Evolutionary conservation across 2,329 filamentous ascomycete species (phyloP).

Genomic region (Penicillium sp.): DNA sequence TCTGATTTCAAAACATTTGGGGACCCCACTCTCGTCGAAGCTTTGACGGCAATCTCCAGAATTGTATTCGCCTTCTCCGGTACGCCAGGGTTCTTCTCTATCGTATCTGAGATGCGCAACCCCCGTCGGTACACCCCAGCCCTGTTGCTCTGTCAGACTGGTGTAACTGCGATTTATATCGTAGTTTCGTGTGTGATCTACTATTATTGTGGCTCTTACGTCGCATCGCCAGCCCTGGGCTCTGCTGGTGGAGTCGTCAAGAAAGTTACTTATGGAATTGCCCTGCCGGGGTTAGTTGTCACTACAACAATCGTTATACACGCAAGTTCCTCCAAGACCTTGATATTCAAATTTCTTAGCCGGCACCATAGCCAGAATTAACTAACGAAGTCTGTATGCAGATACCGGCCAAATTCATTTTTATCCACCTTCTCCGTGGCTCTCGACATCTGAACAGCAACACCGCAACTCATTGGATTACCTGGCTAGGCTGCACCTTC

Average conservation of each 20-base stretch:
- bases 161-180: conserved; percentile 35
- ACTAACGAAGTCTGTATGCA: not conserved
- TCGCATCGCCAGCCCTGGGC: conserved; percentile 46
- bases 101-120: conserved; percentile 41
- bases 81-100: conserved; percentile 33
- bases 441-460: conserved; percentile 17
- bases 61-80: conserved; percentile 21
- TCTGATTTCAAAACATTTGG: conserved; percentile 20
- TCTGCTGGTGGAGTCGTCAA: conserved; percentile 43
- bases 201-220: conserved; percentile 44
- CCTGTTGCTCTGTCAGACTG: conserved; percentile 32
- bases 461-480: conserved; percentile 16
- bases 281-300: conserved; percentile 27
- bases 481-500: conserved; percentile 22
- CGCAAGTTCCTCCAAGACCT: conserved; percentile 8
- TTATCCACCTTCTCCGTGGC: conserved; percentile 17
- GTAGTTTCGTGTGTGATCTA: conserved; percentile 43
- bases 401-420: conserved; percentile 18
- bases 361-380: not conserved
- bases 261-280: conserved; percentile 42
- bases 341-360: too few relatives aligned
- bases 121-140: conserved; percentile 32
- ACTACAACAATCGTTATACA: conserved; percentile 18
- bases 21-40: conserved; percentile 16
- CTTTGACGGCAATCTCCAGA: conserved; percentile 18